These are phyloP conservation scores for Cryphonectria parasitica DNA, from an alignment of 2,329 filamentous ascomycete species.

Conservation along the genomic window DNA sequence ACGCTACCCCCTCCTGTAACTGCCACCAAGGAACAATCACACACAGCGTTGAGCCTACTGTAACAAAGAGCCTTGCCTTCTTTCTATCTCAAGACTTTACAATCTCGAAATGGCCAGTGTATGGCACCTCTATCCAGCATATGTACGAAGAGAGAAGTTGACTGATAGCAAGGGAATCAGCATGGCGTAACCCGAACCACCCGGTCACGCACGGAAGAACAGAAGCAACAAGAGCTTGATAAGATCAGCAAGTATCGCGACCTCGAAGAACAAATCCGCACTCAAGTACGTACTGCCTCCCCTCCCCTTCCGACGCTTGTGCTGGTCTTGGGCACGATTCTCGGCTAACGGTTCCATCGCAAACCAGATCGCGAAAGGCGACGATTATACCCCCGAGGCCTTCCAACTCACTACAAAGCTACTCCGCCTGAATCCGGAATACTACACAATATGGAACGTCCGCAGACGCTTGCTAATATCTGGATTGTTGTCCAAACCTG, in stretches of 20 bases:
- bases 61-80: neutral
- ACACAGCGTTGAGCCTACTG: neutral
- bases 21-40: neutral
- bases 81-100: too few relatives aligned
- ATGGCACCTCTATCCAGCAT: constrained; percentile 11
- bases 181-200: constrained; percentile 80
- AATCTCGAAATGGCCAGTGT: constrained; percentile 29
- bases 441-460: constrained; percentile 91
- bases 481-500: constrained; percentile 59
- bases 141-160: constrained; percentile 20
- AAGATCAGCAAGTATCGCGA: constrained; percentile 77
- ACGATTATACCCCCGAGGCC: constrained; percentile 58
- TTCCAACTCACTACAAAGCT: constrained; percentile 74
- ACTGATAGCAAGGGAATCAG: constrained; percentile 49
- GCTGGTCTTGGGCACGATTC: neutral
- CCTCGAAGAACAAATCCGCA: constrained; percentile 69
- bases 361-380: constrained; percentile 46
- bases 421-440: constrained; percentile 79
- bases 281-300: constrained; percentile 56
- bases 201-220: constrained; percentile 67
- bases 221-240: constrained; percentile 70
- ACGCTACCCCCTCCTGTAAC: neutral
- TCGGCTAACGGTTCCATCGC: constrained; percentile 15
- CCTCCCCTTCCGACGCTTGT: constrained; percentile 29
- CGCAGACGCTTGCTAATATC: constrained; percentile 72